Base-by-base conservation (phyloP, 2,329 filamentous ascomycete genomes). In the Fusarium fujikuroi region DNA sequence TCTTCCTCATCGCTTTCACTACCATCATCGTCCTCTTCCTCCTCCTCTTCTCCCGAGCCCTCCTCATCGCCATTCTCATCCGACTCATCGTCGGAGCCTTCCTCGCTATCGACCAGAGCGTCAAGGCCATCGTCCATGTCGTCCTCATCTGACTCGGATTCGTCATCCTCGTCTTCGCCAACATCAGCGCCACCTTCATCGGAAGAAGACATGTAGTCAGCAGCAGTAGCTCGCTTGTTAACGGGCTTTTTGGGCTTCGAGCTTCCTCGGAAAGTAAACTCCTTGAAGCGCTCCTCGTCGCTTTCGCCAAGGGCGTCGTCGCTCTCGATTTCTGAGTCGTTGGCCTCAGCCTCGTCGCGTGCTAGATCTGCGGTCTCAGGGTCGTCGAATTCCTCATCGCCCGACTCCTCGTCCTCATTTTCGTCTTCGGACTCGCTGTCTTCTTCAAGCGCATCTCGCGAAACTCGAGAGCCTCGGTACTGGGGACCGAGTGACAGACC, bases 221-320 rank as follows among this genome's bases (percentile, higher is more conserved):
- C 87, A 40, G 88, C 89, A 44, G 81, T 87, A 12, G 85, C 83
- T 70, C 87, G 81, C 62, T 81, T 84, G 16, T 66, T 76, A 70
- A 79, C 78, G 50, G 81, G 74, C 21, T 78, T 79, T 60, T 81
- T 83, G 9, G 87, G 84, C 70, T 87, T 88, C 4, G 85, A 86
- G 80, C 89, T 91, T 28, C 89, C 89, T 37, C 87, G 83, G 72
- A 92, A 91, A 1, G 84, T 89, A 79, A 93, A 97, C 2, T 89
- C 90, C 73, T 92, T 91, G 77, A 97, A 94, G 58, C 88, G 88
- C 80, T 97, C 94, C 74, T 94, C 92, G 76, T 98, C 95, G 74
- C 93, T 96, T 61, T 93, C 91, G 7, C 91, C 93, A 79, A 98
- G 91, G 1, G 94, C 95, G 40, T 88, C 83, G 63, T 92, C 89